phyloP scores from a whole-genome alignment of 202 grass and related monocot genomes.

The Panicum virgatum region DNA sequence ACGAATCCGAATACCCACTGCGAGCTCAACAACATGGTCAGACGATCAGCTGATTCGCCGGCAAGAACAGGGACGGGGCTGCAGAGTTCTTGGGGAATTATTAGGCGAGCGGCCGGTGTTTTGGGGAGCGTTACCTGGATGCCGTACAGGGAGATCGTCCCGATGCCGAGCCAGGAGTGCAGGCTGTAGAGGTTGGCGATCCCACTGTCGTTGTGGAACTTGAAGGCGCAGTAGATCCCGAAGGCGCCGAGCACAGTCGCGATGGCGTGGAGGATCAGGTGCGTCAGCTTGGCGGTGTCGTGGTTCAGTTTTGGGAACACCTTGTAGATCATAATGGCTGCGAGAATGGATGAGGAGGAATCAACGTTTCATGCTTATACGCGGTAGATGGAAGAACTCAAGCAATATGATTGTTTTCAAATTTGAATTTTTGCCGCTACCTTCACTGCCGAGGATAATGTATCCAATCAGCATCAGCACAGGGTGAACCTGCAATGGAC shows the following conservation, averaged over 20 bases:
- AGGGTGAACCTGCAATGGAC: constrained; percentile 56
- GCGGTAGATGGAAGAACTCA: neutral
- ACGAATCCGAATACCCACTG: constrained; percentile 79
- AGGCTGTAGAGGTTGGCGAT: constrained; percentile 89
- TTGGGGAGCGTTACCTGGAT: constrained; percentile 59
- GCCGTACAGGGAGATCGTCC: constrained; percentile 55
- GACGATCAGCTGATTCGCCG: neutral
- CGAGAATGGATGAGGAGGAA: neutral
- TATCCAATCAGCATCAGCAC: constrained; percentile 85
- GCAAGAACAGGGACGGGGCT: neutral
- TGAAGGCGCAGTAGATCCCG: constrained; percentile 80
- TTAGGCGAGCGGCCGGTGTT: too few relatives aligned
- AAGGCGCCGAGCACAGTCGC: constrained; percentile 59
- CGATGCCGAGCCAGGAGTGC: constrained; percentile 81
- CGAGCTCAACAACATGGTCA: neutral
- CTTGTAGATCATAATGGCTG: constrained; percentile 84
- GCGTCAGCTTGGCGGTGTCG: constrained; percentile 58
- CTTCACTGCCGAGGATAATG: constrained; percentile 84
- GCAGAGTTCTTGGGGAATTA: neutral
- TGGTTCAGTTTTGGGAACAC: constrained; percentile 42
- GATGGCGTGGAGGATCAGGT: constrained; percentile 60
- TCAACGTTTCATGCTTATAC: neutral
- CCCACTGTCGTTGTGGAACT: constrained; percentile 72
- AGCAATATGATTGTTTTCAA: neutral
- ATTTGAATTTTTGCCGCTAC: constrained; percentile 18